Evolutionary conservation across 257 asterid species (phyloP).

Genomic region (Plectranthus barbatus): DNA sequence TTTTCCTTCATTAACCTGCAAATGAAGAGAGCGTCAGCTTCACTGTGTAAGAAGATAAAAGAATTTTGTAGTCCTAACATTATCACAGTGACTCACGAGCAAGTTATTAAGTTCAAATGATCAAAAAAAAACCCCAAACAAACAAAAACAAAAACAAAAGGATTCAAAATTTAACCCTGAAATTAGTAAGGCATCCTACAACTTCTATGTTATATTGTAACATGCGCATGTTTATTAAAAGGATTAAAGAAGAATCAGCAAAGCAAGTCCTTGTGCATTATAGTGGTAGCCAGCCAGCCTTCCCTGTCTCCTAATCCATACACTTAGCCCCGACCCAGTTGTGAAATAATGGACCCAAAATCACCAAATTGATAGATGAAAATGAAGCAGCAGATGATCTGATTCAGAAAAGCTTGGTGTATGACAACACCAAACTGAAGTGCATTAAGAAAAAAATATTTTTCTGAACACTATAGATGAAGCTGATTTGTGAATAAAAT

Average conservation of each 20-base stretch:
- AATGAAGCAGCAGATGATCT: background rate
- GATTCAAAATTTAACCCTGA: background rate
- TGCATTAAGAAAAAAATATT: background rate
- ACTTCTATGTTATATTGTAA: background rate
- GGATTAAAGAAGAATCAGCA: background rate
- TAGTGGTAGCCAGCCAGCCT: background rate
- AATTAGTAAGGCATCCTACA: background rate
- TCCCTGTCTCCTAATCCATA: background rate
- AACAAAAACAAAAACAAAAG: slow-evolving; percentile 7
- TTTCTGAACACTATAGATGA: background rate
- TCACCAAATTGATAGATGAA: slow-evolving; percentile 7
- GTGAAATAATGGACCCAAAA: slow-evolving; percentile 9
- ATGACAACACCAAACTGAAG: slow-evolving; percentile 7
- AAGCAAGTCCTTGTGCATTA: background rate
- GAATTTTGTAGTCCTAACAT: background rate
- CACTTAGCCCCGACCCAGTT: background rate
- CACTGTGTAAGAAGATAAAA: slow-evolving; percentile 6
- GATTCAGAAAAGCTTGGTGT: slow-evolving; percentile 2
- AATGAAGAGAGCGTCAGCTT: slow-evolving; percentile 23
- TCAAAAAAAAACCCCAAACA: no score
- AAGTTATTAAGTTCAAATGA: background rate
- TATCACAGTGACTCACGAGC: background rate
- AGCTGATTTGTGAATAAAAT: background rate
- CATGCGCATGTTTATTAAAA: background rate
- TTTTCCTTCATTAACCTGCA: slow-evolving; percentile 95